Base-by-base conservation (phyloP, 371 early-diverging fungal species). In the Rhizopus delemar region DNA sequence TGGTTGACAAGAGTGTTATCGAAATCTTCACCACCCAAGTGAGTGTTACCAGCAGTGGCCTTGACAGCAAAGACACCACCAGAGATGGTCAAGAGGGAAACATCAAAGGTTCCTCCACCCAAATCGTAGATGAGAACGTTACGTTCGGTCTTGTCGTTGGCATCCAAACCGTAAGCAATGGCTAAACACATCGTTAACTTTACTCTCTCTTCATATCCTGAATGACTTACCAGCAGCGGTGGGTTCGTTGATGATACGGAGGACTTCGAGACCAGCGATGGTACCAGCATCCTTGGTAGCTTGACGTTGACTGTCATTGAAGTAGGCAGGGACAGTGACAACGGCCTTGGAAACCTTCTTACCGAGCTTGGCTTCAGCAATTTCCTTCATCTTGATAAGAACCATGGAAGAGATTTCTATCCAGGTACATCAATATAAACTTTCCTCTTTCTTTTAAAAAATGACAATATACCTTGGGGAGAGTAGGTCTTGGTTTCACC, bases 21-120 rank as follows among this genome's bases (percentile, higher is more conserved):
- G 73, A 96, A 93, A 79, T 97, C 96, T 76, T 96, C 97, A 64
- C 98, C 98, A 60, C 98, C 98, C 60, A 98, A 77, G 75, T 95
- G 95, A 43, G 93, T 93, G 81, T 94, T 92, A 71, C 95, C 95
- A 77, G 90, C 91, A 66, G 95, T 95, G 52, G 93, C 90, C 82
- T 92, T 92, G 71, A 92, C 93, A 73, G 94, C 95, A 68, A 96
- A 92, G 68, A 92, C 86, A 68, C 90, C 92, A 66, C 87, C 90
- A 62, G 90, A 90, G 63, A 92, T 92, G 67, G 91, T 87, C 48
- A 95, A 71, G 59, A 93, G 85, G 41, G 95, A 94, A 28, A 97
- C 89, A 85, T 95, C 95, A 76, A 94, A 91, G 51, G 96, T 95
- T 81, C 96, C 95, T 71, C 95, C 96, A 68, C 95, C 96, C 60